These are phyloP conservation scores for Geranium rotundifolium DNA, from an alignment of 345 rosid genomes.

Conservation along the genomic window DNA sequence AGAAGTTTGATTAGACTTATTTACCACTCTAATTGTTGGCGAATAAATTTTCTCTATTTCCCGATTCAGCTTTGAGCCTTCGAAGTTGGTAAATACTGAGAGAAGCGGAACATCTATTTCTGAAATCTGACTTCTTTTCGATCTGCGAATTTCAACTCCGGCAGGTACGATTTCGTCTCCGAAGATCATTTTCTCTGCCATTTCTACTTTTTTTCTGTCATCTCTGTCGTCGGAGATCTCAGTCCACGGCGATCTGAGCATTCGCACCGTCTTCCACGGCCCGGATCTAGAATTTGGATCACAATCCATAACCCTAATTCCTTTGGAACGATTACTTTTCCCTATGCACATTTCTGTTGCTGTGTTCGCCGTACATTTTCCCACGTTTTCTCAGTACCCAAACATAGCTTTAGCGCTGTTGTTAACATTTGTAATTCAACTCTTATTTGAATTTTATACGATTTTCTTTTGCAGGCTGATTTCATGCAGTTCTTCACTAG, in stretches of 20 bases:
- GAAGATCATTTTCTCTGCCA: background rate
- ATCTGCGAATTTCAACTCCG: background rate
- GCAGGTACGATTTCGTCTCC: background rate
- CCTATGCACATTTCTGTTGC: background rate
- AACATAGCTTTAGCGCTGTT: background rate
- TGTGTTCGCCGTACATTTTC: background rate
- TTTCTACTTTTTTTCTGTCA: too few relatives aligned
- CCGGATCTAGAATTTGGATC: background rate
- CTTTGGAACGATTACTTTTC: background rate
- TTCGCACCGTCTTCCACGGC: background rate
- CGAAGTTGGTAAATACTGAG: too few relatives aligned
- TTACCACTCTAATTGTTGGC: too few relatives aligned
- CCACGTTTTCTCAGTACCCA: background rate
- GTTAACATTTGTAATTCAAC: background rate
- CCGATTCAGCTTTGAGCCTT: too few relatives aligned
- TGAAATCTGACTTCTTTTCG: background rate
- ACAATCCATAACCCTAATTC: background rate
- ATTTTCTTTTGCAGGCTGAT: background rate
- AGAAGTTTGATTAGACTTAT: too few relatives aligned
- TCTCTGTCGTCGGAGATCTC: background rate
- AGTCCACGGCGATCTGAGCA: background rate
- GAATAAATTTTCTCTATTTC: too few relatives aligned
- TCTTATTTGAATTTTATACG: too few relatives aligned
- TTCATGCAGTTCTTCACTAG: background rate
- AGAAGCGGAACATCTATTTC: background rate